phyloP scores from a whole-genome alignment of 495 filamentous ascomycete species.

The Mytilinidion resinicola region DNA sequence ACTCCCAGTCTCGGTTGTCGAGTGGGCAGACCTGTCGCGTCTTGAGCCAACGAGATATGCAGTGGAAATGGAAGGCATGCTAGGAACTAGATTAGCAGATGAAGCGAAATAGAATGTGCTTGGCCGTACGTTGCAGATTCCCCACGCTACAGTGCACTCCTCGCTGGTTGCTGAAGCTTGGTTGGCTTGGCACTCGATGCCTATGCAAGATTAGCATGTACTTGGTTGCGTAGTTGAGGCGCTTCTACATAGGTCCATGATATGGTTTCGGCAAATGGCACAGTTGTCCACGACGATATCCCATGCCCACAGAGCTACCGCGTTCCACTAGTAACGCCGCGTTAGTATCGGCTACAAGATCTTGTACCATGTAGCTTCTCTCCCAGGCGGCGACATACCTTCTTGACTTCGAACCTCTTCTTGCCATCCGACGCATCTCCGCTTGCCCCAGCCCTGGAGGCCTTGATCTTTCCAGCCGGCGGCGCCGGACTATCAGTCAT shows the following conservation, averaged over 20 bases:
- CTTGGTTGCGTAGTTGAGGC: background rate
- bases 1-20: constrained; percentile 98
- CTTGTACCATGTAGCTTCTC: constrained; percentile 1
- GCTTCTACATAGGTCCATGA: constrained; percentile 91
- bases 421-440: constrained; percentile 61
- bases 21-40: constrained; percentile 98
- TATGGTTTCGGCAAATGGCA: constrained; percentile 98
- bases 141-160: constrained; percentile 98
- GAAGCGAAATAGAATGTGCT: background rate
- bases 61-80: constrained; percentile 99
- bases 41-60: constrained; percentile 98
- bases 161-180: constrained; percentile 95
- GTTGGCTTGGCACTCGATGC: constrained; percentile 99
- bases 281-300: constrained; percentile 99
- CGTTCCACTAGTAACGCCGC: constrained; percentile 71
- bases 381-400: constrained; percentile 49
- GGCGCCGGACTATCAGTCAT: constrained; percentile 81
- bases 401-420: constrained; percentile 97
- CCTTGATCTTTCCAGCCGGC: constrained; percentile 43
- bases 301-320: constrained; percentile 99
- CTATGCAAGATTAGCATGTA: constrained; percentile 38
- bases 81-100: constrained; percentile 36
- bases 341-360: constrained; percentile 19
- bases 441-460: constrained; percentile 45
- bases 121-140: constrained; percentile 87